Conservation (phyloP, 768 basidiomycete genomes). For the Boletus rufocinnamomeus region DNA sequence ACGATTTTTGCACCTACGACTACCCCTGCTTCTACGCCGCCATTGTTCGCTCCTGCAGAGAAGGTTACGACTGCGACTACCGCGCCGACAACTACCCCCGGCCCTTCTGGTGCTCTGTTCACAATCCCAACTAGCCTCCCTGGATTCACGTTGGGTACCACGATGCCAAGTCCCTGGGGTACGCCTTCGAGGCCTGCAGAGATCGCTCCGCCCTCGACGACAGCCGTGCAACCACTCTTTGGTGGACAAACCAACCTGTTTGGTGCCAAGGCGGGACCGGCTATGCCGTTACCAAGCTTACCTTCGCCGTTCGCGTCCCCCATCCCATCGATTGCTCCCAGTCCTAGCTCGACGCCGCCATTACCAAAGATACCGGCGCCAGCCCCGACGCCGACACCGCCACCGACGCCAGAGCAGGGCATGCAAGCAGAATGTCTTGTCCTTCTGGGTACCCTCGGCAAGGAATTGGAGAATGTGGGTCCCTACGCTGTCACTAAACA, state of each 20-base stretch:
- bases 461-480: constrained; percentile 64
- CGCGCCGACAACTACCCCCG: constrained; percentile 6
- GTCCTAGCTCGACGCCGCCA: constrained; percentile 8
- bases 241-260: constrained; percentile 16
- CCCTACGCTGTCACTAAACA: neutral
- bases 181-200: constrained; percentile 12
- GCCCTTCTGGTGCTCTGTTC: constrained; percentile 12
- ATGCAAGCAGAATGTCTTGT: constrained; percentile 66
- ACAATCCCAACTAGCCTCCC: constrained; percentile 9
- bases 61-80: constrained; percentile 2
- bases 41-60: neutral
- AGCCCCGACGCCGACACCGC: constrained; percentile 10
- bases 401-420: constrained; percentile 48
- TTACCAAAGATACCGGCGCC: neutral
- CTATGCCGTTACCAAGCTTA: constrained; percentile 1
- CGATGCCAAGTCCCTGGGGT: constrained; percentile 5
- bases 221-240: constrained; percentile 11
- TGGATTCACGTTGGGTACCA: constrained; percentile 12
- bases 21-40: neutral
- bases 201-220: neutral
- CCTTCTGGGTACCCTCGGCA: constrained; percentile 47
- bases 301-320: constrained; percentile 7
- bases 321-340: neutral
- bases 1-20: constrained; percentile 8
- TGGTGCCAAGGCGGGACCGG: neutral